Evolutionary conservation across 768 basidiomycete genomes (phyloP), one percentile per base, ranked within the genome.

Genomic region (Lepiota brunneoincarnata): DNA sequence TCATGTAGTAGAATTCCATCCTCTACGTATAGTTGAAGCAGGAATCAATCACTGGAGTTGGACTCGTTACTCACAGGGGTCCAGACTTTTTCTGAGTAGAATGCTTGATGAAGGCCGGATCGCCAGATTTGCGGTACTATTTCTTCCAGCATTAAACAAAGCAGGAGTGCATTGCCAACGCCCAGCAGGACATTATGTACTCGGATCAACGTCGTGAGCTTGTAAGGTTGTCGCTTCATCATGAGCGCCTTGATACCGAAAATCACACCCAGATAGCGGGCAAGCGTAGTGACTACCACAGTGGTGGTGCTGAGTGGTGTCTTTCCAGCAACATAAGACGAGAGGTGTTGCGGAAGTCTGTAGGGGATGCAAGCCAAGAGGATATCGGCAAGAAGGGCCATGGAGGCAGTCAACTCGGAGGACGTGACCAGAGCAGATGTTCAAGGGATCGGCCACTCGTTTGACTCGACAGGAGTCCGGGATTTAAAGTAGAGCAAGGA

Each of bases 1-100:
- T 79, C 79, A 98, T 93, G 77, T 99, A 98, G 77, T 91, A 98
- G 65, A 94, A 88, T 74, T 98, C 90, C 69, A 98, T 78, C 68
- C 81, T 83, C 94, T 97, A 64, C 7, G 35, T 18, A 21, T 12
- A 34, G n/a, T n/a, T n/a, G n/a, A 24, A 31, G 48, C 34, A 58
- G 41, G 42, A 53, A 28, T 47, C 40, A 61, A 57, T 51, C 60
- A 60, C 59, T 46, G 44, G 34, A 59, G 37, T 45, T 43, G 55
- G 40, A 24, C n/a, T n/a, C 18, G 21, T 50, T 40, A 81, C 89
- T 65, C 63, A 96, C 95, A 59, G 86, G 77, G 38, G 96, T 95
- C 93, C 93, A 99, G 50, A 93, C 84, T 2, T 71, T 64, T 23
- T 78, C 75, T 54, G 80, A 69, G 70, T 97, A 99, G 60, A 98